Evolutionary conservation across 371 early-diverging fungal species (phyloP).

Genomic region (Mortierella sp.): DNA sequence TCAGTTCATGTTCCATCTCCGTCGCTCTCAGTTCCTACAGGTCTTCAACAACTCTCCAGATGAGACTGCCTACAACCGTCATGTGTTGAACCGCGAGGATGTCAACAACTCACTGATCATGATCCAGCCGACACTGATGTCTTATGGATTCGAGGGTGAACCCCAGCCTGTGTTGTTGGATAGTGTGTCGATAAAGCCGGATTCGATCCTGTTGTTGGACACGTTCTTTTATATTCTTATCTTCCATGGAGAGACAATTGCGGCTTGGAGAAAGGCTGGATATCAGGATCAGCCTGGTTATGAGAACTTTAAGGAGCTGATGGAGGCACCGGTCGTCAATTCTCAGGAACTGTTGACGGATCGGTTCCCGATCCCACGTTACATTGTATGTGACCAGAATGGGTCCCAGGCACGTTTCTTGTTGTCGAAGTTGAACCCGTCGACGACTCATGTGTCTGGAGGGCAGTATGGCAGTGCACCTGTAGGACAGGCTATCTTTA

Average conservation of each 20-base stretch:
- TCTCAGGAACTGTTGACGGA: slow-evolving; percentile 94
- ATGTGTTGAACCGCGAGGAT: slow-evolving; percentile 94
- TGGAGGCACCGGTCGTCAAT: slow-evolving; percentile 91
- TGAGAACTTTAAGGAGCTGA: slow-evolving; percentile 93
- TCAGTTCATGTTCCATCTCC: slow-evolving; percentile 99
- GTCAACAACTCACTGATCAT: slow-evolving; percentile 97
- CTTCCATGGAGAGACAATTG: slow-evolving; percentile 95
- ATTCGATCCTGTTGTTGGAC: slow-evolving; percentile 96
- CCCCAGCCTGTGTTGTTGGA: slow-evolving; percentile 98
- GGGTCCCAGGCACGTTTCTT: slow-evolving; percentile 99
- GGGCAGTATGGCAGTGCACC: slow-evolving; percentile 72
- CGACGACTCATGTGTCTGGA: slow-evolving; percentile 91
- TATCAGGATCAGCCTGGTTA: slow-evolving; percentile 94
- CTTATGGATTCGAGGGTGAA: slow-evolving; percentile 91
- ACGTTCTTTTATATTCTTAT: slow-evolving; percentile 98
- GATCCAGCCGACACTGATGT: slow-evolving; percentile 99
- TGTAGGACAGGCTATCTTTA: slow-evolving; percentile 90
- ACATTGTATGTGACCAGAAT: slow-evolving; percentile 97
- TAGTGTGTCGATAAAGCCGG: slow-evolving; percentile 96
- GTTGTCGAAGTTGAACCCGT: slow-evolving; percentile 98
- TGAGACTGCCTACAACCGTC: slow-evolving; percentile 98
- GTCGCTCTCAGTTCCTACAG: slow-evolving; percentile 98
- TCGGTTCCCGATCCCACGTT: slow-evolving; percentile 99
- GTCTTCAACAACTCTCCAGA: slow-evolving; percentile 99
- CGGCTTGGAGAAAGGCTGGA: slow-evolving; percentile 92